Evolutionary conservation across 1,139 yeast genomes (phyloP), one percentile per base, ranked within the genome.

Genomic region (Candida frijolesensis): DNA sequence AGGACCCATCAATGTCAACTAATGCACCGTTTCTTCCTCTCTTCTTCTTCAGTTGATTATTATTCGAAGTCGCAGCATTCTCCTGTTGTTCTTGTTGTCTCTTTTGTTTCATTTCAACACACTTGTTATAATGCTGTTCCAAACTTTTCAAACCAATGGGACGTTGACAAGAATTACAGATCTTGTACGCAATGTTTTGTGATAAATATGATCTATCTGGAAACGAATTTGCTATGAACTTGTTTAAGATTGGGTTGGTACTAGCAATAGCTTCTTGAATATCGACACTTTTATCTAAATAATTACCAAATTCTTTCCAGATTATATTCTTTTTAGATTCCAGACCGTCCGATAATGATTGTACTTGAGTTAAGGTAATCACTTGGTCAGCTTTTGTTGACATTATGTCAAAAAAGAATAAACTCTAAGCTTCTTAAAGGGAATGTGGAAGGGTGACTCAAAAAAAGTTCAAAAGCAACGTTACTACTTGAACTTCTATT

Each of bases 231-330:
- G 60, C 54, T 14, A 66, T 62, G 52, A 57, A 51, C 65, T 62
- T 41, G 34, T 47, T 51, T 19, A 48, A 43, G 7, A 38, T 7
- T 48, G 49, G 33, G 15, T 59, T 56, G 16, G 59, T 10, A 29
- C 15, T 22, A 22, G 35, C 30, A 25, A 14, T 55, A 44, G 57
- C 55, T 35, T 53, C 51, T 38, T 60, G 64, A 47, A 68, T 61
- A 42, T 74, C 77, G 25, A 74, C 65, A 47, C 78, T 68, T 50
- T 72, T 74, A 57, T 83, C 87, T 49, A 84, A 67, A 61, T 77
- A 83, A 29, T 73, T 78, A 5, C 88, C 88, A 45, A 84, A 70
- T 53, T 84, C 88, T 64, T 83, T 81, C 89, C 89, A 84, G 63
- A 71, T 68, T 40, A 68, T 60, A 11, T 66, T 60, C 51, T 62